phyloP scores from a whole-genome alignment of 257 asterid species.

The Orobanche coerulescens region DNA sequence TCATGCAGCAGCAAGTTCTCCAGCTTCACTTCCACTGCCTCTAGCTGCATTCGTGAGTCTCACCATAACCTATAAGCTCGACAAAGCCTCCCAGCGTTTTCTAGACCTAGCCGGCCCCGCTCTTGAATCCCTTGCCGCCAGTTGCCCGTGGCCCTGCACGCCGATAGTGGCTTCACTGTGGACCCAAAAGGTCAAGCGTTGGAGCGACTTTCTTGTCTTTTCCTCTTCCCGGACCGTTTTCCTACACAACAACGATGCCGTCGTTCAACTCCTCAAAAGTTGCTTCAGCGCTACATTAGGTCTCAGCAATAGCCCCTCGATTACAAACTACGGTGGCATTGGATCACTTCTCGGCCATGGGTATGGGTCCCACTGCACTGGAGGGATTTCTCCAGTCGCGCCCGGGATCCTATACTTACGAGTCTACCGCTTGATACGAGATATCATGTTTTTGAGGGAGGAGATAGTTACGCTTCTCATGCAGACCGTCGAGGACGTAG shows the following conservation, averaged over 20 bases:
- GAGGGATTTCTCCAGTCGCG: constrained; percentile 90
- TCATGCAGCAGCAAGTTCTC: constrained; percentile 67
- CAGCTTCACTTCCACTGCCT: constrained; percentile 89
- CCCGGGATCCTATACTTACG: constrained; percentile 89
- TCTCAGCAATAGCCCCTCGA: constrained; percentile 41
- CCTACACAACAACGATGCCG: constrained; percentile 85
- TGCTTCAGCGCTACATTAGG: constrained; percentile 73
- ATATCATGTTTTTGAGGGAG: constrained; percentile 79
- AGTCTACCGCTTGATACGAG: constrained; percentile 69
- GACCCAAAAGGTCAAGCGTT: constrained; percentile 90
- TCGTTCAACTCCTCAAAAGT: constrained; percentile 77
- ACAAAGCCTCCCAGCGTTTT: constrained; percentile 84
- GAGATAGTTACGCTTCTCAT: constrained; percentile 65
- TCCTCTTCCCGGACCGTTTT: constrained; percentile 95
- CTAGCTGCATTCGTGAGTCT: constrained; percentile 97
- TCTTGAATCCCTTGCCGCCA: constrained; percentile 91
- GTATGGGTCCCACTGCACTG: constrained; percentile 77
- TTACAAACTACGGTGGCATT: constrained; percentile 71
- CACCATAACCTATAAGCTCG: constrained; percentile 93
- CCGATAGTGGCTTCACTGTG: constrained; percentile 91
- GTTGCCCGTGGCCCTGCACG: constrained; percentile 99
- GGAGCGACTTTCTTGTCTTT: constrained; percentile 90
- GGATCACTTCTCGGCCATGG: constrained; percentile 98
- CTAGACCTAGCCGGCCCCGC: constrained; percentile 97
- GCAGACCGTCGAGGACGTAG: constrained; percentile 69